Conservation (phyloP, 768 basidiomycete genomes). For the Dacryopinax primogenitus region DNA sequence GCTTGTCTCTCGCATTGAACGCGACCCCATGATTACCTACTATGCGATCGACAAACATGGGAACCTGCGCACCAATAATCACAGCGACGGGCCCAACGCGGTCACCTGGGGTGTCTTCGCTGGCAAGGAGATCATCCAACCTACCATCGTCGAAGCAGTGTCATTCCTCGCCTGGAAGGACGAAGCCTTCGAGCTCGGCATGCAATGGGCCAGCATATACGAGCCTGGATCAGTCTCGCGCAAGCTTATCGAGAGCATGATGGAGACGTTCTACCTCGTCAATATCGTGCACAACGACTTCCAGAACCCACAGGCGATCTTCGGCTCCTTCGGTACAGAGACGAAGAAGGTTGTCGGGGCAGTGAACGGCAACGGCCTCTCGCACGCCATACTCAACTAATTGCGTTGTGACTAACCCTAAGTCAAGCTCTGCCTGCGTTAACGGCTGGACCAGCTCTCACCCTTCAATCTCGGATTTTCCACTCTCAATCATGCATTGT, state of each 20-base stretch:
- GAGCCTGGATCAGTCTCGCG: conserved; percentile 61
- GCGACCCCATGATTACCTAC: conserved; percentile 82
- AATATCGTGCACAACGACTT: conserved; percentile 97
- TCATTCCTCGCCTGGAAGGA: conserved; percentile 99
- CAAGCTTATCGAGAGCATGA: conserved; percentile 59
- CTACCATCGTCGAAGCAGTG: conserved; percentile 91
- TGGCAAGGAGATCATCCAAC: conserved; percentile 90
- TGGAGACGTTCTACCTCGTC: conserved; percentile 75
- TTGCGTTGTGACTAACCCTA: too few relatives aligned
- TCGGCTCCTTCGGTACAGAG: conserved; percentile 52
- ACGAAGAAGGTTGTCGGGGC: background rate
- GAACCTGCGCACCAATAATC: conserved; percentile 86
- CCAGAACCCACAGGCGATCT: conserved; percentile 72
- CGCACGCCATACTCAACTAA: background rate
- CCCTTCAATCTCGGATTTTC: background rate
- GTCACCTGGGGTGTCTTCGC: conserved; percentile 99
- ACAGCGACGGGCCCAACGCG: conserved; percentile 93
- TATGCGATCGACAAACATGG: conserved; percentile 95
- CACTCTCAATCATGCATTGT: background rate
- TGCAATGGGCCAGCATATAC: conserved; percentile 82
- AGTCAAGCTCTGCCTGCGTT: too few relatives aligned
- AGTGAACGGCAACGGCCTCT: background rate
- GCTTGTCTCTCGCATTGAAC: conserved; percentile 69
- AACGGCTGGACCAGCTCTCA: background rate
- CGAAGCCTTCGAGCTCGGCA: conserved; percentile 84